A percentile compares a stretch with the other conserved stretches of the same genome.
Conservation (phyloP, 164 flowering plant species). For the Vitis rotundifolia region DNA sequence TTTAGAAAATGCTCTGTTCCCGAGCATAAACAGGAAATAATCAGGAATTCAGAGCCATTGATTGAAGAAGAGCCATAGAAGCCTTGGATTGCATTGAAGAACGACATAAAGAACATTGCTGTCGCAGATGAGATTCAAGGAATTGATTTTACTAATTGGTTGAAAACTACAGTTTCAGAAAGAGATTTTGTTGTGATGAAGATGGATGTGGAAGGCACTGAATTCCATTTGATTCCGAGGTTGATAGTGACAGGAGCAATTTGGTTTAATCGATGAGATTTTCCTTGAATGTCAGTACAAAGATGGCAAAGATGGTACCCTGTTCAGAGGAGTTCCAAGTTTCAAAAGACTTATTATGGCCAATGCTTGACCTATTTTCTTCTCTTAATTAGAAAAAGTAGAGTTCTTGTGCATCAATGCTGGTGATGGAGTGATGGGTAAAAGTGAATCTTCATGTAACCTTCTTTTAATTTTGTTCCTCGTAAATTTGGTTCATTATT, state of each 20-base stretch:
- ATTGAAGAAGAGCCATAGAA: slow-evolving; percentile 76
- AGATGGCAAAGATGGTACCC: slow-evolving; percentile 98
- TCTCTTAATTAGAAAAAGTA: slow-evolving; percentile 66
- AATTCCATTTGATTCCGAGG: slow-evolving; percentile 87
- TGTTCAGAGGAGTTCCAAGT: slow-evolving; percentile 77
- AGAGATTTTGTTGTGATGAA: slow-evolving; percentile 95
- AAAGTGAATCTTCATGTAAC: no score
- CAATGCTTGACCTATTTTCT: slow-evolving; percentile 82
- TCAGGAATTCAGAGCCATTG: slow-evolving; percentile 63
- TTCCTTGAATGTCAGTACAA: slow-evolving; percentile 97
- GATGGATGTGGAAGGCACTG: slow-evolving; percentile 99
- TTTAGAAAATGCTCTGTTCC: slow-evolving; percentile 57
- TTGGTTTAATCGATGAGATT: slow-evolving; percentile 87
- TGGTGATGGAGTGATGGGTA: slow-evolving; percentile 41
- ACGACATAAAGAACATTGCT: slow-evolving; percentile 67
- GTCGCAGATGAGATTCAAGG: slow-evolving; percentile 72
- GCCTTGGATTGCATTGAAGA: slow-evolving; percentile 91
- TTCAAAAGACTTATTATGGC: slow-evolving; percentile 76
- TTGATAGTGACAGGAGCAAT: slow-evolving; percentile 82
- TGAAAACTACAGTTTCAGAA: slow-evolving; percentile 74
- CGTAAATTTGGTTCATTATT: no score
- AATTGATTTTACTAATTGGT: slow-evolving; percentile 90
- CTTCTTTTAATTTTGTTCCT: no score
- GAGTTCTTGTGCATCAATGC: slow-evolving; percentile 96
- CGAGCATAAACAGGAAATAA: slow-evolving; percentile 57